Evolutionary conservation across 495 filamentous ascomycete genomes (phyloP).

Genomic region (Extremus antarcticus): DNA sequence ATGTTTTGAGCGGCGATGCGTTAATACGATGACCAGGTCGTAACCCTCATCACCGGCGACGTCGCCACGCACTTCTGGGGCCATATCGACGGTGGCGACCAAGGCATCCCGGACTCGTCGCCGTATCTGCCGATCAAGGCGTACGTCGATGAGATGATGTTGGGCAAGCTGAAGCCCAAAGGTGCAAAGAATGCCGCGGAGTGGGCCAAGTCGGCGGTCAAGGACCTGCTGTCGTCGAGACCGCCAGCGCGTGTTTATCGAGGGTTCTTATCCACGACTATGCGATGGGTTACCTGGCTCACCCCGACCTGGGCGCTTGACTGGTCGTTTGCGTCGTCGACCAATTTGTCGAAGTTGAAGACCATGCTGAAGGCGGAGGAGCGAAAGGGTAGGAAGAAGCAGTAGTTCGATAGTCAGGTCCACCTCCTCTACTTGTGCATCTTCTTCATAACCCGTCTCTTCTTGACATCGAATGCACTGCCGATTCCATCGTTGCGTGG

Average conservation of each 20-base stretch:
- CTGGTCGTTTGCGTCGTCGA: neutral
- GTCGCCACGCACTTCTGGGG: slow-evolving; percentile 26
- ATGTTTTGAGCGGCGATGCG: neutral
- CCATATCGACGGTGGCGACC: neutral
- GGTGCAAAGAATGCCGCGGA: neutral
- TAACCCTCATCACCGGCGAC: slow-evolving; percentile 31
- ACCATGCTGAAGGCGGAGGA: neutral
- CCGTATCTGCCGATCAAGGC: neutral
- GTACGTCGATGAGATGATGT: neutral
- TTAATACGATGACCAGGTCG: slow-evolving; percentile 35
- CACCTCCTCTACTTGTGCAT: slow-evolving; percentile 3
- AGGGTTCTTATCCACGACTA: neutral
- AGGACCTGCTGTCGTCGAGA: neutral
- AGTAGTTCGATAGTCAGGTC: neutral
- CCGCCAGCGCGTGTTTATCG: neutral
- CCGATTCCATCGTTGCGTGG: slow-evolving; percentile 14
- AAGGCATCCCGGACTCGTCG: neutral
- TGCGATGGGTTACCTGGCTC: slow-evolving; percentile 1
- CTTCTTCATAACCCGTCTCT: slow-evolving; percentile 20
- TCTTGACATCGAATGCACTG: slow-evolving; percentile 17
- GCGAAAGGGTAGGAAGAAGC: slow-evolving; percentile 1
- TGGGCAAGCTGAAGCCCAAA: neutral
- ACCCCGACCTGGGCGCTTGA: neutral
- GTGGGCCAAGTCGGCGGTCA: neutral
- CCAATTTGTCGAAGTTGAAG: neutral